phyloP scores from a whole-genome alignment of 2,329 filamentous ascomycete genomes.

The Aspergillus alliaceus region DNA sequence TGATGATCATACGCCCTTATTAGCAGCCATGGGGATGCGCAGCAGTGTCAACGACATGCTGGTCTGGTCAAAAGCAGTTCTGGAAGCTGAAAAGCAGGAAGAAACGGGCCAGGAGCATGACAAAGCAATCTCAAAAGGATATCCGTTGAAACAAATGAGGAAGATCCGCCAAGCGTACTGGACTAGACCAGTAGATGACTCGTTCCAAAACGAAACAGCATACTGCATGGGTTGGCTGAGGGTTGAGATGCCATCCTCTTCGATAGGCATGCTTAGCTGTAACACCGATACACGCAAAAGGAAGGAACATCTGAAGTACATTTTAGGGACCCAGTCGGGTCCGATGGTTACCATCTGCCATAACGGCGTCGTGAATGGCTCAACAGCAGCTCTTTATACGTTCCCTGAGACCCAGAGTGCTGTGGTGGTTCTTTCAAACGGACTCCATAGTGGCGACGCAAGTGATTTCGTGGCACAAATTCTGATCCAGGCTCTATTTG shows the following conservation, averaged over 20 bases:
- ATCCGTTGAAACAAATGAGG: conserved; percentile 18
- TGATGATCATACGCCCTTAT: conserved; percentile 13
- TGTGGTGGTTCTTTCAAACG: conserved; percentile 26
- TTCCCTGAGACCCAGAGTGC: conserved; percentile 30
- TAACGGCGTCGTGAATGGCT: conserved; percentile 25
- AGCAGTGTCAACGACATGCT: conserved; percentile 26
- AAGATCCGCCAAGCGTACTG: conserved; percentile 17
- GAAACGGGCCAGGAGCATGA: conserved; percentile 1
- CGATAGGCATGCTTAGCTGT: conserved; percentile 13
- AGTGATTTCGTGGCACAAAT: conserved; percentile 16
- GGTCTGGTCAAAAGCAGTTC: conserved; percentile 20
- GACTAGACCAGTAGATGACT: conserved; percentile 15
- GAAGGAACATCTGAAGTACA: conserved; percentile 6
- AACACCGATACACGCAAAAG: conserved; percentile 8
- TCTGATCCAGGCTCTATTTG: conserved; percentile 17
- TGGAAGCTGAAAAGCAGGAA: conserved; percentile 16
- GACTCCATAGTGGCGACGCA: conserved; percentile 13
- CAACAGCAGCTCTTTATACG: conserved; percentile 18
- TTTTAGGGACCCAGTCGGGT: conserved; percentile 12
- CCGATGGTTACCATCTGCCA: conserved; percentile 23
- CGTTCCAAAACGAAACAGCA: conserved; percentile 9
- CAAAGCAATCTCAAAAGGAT: conserved; percentile 3
- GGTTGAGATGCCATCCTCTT: conserved; percentile 20
- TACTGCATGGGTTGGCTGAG: conserved; percentile 28
- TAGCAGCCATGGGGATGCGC: conserved; percentile 17